Conservation (phyloP, 257 asterid species). For the Handroanthus guayacan region DNA sequence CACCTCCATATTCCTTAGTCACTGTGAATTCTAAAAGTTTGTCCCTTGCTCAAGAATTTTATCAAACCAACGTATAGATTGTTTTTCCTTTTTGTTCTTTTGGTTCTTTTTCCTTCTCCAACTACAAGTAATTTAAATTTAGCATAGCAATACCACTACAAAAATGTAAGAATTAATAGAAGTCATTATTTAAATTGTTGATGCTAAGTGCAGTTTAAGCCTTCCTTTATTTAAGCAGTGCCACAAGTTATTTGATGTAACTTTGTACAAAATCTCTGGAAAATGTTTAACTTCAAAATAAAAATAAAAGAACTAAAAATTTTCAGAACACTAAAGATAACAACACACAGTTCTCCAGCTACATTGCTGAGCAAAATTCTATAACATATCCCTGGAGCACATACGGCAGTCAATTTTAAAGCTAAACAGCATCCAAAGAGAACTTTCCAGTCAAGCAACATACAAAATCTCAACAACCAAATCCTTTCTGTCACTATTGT, state of each 20-base stretch:
- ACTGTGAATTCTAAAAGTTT: background rate
- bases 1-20: background rate
- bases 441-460: background rate
- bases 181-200: constrained; percentile 1
- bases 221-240: constrained; percentile 12
- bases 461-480: background rate
- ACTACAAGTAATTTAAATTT: background rate
- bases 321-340: background rate
- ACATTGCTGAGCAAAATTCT: background rate
- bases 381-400: background rate
- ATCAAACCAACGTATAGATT: background rate
- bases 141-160: background rate
- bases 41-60: background rate
- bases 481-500: background rate
- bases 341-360: background rate
- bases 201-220: constrained; percentile 15
- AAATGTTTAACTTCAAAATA: background rate
- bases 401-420: background rate
- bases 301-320: background rate
- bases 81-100: background rate
- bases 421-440: constrained; percentile 9
- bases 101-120: constrained; percentile 10
- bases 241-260: too few species aligned
- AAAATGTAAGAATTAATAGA: background rate
- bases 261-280: constrained; percentile 2